Evolutionary conservation across 2,329 filamentous ascomycete genomes (phyloP), one percentile per base, ranked within the genome.

Genomic region (Xylariales sp.): DNA sequence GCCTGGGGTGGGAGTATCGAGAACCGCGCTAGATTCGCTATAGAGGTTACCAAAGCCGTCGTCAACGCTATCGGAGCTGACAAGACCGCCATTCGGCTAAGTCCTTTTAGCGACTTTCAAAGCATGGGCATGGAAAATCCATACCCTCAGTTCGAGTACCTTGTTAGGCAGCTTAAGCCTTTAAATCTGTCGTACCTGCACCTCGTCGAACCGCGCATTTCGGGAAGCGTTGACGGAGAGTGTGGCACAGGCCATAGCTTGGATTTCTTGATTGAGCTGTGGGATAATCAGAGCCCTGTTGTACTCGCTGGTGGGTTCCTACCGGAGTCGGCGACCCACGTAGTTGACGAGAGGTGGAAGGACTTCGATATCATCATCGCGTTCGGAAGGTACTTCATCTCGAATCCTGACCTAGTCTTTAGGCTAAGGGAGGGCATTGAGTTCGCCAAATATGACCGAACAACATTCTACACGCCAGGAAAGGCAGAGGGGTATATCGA

Each of bases 101-200:
- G 80, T 5, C 87, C 87, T 0, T 89, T 84, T 76, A 83, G 82
- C 57, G 78, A 80, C 3, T 90, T 86, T 78, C 86, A 90, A 68
- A 82, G 82, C 48, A 87, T 90, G 87, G 78, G 79, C 39, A 88
- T 89, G 85, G 73, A 76, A 1, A 83, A 90, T 56, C 86, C 87
- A 0, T 70, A 84, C 9, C 84, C 86, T 2, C 86, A 90, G 69
- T 91, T 90, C 74, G 80, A 78, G 18, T 81, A 90, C 71, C 73
- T 89, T 12, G 80, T 86, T 32, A 71, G 78, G 58, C 80, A 83
- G 55, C 78, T 89, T 41, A 84, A 85, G 67, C 77, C 81, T 49
- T 75, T 89, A 23, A 81, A 83, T 14, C 80, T 91, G 28, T 83
- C 87, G 0, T 90, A 86, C 75, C 73, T 88, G 9, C 87, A 89